Conservation (phyloP, 352 stramenopile species). For the Phytopythium boreale region DNA sequence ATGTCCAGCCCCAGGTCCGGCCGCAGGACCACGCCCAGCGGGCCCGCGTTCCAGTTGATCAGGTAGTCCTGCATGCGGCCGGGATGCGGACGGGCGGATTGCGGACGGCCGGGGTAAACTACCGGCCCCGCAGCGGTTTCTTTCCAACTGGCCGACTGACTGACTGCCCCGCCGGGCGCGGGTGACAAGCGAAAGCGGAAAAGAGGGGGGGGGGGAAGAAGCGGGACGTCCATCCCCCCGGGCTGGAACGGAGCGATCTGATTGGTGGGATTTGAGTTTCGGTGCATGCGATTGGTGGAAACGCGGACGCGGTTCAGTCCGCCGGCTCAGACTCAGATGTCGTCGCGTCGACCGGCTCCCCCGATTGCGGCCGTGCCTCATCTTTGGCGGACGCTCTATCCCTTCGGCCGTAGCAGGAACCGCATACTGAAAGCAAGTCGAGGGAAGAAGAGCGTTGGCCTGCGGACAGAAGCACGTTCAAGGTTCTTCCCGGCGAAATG, state of each 20-base stretch:
- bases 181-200: neutral
- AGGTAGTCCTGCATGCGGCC: conserved; percentile 63
- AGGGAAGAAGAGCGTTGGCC: too few relatives aligned
- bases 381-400: neutral
- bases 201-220: neutral
- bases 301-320: conserved; percentile 1
- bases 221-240: neutral
- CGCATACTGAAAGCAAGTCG: too few relatives aligned
- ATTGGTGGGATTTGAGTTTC: neutral
- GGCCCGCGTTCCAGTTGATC: conserved; percentile 83
- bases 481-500: too few relatives aligned
- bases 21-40: conserved; percentile 70
- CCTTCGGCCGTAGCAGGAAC: neutral
- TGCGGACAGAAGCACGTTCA: too few relatives aligned
- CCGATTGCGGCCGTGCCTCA: neutral
- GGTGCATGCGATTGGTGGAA: conserved; percentile 13
- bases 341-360: neutral
- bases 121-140: neutral
- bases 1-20: conserved; percentile 70
- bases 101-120: neutral
- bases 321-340: neutral
- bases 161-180: neutral
- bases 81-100: conserved; percentile 1
- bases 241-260: neutral
- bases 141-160: neutral